Evolutionary conservation across 345 rosid species (phyloP).

Genomic region (Citrus glauca): DNA sequence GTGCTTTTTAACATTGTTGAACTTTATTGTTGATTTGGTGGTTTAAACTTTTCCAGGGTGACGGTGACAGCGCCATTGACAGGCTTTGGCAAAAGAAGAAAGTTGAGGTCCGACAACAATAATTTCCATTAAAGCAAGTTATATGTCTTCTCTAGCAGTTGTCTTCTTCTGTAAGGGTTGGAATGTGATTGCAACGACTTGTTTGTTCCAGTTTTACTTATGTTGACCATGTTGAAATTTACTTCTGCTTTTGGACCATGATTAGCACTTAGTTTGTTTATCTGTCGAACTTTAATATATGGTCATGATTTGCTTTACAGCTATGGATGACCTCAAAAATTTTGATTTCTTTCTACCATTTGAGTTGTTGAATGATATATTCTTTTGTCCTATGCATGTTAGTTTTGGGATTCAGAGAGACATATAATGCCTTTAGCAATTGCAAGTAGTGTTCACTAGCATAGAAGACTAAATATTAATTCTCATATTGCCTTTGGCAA

Average conservation of each 20-base stretch:
- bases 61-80: constrained; percentile 51
- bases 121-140: neutral
- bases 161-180: neutral
- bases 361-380: neutral
- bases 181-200: constrained; percentile 1
- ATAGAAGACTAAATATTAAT: too few relatives aligned
- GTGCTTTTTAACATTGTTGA: neutral
- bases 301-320: neutral
- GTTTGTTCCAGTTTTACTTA: neutral
- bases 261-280: neutral
- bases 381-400: neutral
- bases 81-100: constrained; percentile 65
- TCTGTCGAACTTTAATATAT: neutral
- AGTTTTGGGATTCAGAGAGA: neutral
- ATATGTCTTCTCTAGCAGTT: neutral
- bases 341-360: neutral
- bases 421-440: neutral
- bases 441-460: too few relatives aligned
- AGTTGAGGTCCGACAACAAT: constrained; percentile 31
- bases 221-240: neutral
- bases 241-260: neutral
- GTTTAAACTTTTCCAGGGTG: constrained; percentile 34
- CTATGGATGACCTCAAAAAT: neutral
- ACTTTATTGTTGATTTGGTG: neutral
- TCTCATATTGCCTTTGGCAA: too few relatives aligned